Evolutionary conservation across 2,329 filamentous ascomycete genomes (phyloP).

Genomic region (Xylaria hypoxylon): DNA sequence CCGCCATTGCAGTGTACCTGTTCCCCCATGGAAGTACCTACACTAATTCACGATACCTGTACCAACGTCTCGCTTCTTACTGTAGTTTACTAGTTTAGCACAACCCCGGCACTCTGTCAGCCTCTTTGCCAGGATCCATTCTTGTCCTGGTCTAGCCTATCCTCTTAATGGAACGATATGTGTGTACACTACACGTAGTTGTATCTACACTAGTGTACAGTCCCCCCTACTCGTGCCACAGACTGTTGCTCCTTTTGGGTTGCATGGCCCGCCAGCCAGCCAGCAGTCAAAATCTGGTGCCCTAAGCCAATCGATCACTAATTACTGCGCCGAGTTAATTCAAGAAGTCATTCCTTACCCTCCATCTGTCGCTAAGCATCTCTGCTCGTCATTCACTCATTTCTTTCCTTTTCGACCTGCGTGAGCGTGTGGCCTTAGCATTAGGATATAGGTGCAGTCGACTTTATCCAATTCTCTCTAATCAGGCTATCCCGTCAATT

Average conservation of each 20-base stretch:
- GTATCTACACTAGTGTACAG: conserved; percentile 10
- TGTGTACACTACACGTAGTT: no score
- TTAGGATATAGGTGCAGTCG: conserved; percentile 40
- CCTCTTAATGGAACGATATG: conserved; percentile 26
- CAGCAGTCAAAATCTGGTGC: conserved; percentile 43
- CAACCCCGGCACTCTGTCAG: conserved; percentile 40
- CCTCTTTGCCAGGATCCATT: conserved; percentile 36
- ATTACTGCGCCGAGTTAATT: conserved; percentile 42
- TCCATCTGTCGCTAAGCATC: conserved; percentile 39
- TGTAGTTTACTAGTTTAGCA: no score
- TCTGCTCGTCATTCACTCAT: conserved; percentile 43
- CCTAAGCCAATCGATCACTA: conserved; percentile 51
- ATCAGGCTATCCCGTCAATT: conserved; percentile 41
- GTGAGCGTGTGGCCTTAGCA: conserved; percentile 45
- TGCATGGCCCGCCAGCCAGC: conserved; percentile 49
- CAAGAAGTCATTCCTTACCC: conserved; percentile 49
- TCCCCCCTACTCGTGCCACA: conserved; percentile 23
- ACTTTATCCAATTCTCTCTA: conserved; percentile 42
- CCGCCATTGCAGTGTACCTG: conserved; percentile 2
- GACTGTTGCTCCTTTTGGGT: conserved; percentile 46
- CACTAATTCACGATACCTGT: conserved; percentile 29
- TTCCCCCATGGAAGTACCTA: conserved; percentile 15
- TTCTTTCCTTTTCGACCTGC: conserved; percentile 42
- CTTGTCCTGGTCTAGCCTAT: conserved; percentile 36
- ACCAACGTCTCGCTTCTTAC: conserved; percentile 22